phyloP scores from a whole-genome alignment of 805 yeast genomes.

The Limtongia smithiae region DNA sequence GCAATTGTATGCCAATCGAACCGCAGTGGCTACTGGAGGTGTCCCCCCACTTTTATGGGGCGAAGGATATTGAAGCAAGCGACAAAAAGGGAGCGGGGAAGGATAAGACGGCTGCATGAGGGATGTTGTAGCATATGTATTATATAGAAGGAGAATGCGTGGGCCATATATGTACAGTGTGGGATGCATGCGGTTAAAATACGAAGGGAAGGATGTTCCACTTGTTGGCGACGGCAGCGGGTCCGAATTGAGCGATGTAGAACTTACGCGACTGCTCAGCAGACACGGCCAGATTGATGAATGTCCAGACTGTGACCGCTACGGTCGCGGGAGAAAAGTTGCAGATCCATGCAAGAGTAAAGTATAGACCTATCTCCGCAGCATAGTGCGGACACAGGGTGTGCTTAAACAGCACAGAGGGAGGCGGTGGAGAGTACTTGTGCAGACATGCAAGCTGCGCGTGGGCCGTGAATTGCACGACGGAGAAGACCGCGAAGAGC shows the following conservation, averaged over 20 bases:
- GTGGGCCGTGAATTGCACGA: conserved; percentile 51
- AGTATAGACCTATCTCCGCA: conserved; percentile 54
- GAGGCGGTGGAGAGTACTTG: conserved; percentile 53
- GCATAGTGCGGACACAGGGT: conserved; percentile 61
- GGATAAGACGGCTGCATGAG: conserved; percentile 4
- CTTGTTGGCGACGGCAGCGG: conserved; percentile 11
- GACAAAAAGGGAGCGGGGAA: conserved; percentile 1
- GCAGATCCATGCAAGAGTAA: conserved; percentile 29
- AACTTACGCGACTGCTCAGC: conserved; percentile 47
- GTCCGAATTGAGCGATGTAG: conserved; percentile 38
- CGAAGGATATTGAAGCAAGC: conserved; percentile 33
- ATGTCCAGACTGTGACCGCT: conserved; percentile 36
- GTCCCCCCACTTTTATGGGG: conserved; percentile 42
- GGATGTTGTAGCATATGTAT: no score
- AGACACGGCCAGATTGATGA: conserved; percentile 47
- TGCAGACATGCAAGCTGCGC: conserved; percentile 45
- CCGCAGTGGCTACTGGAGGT: conserved; percentile 71
- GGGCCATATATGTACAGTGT: not conserved
- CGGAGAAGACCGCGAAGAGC: conserved; percentile 39
- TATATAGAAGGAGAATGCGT: not conserved
- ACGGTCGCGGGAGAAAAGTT: conserved; percentile 26
- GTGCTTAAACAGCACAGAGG: conserved; percentile 37
- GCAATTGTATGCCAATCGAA: conserved; percentile 77
- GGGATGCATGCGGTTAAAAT: not conserved
- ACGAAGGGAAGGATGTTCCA: conserved; percentile 17